These are phyloP conservation scores for Colletotrichum sp. DNA, from an alignment of 2,329 filamentous ascomycete species.

Conservation along the genomic window DNA sequence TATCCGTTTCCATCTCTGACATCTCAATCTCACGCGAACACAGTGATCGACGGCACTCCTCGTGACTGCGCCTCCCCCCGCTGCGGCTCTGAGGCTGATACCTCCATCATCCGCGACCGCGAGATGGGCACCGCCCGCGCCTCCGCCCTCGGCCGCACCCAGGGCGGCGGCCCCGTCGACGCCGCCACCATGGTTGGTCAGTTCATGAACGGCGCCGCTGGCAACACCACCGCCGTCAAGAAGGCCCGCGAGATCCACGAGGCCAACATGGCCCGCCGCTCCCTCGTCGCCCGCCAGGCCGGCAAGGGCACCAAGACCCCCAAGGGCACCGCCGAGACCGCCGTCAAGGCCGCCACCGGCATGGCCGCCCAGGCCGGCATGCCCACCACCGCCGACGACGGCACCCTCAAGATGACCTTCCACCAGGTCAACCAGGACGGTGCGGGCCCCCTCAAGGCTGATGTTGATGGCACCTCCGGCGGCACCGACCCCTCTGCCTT, in stretches of 20 bases:
- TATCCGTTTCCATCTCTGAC: background rate
- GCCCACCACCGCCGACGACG: constrained; percentile 70
- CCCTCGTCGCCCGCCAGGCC: constrained; percentile 12
- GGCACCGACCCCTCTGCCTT: constrained; percentile 66
- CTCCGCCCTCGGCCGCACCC: constrained; percentile 68
- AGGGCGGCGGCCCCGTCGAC: constrained; percentile 63
- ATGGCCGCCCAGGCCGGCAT: constrained; percentile 71
- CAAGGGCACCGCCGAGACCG: constrained; percentile 47
- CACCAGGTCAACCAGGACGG: constrained; percentile 76
- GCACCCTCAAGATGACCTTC: constrained; percentile 66
- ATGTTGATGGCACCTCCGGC: constrained; percentile 66
- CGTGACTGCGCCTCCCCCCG: constrained; percentile 66
- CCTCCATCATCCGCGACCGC: constrained; percentile 67
- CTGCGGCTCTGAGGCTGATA: constrained; percentile 71
- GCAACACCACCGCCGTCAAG: constrained; percentile 42
- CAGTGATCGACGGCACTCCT: constrained; percentile 69
- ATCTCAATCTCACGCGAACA: background rate
- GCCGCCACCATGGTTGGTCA: constrained; percentile 58
- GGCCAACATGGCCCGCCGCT: constrained; percentile 39
- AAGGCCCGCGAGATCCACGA: constrained; percentile 44
- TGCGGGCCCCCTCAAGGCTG: constrained; percentile 65
- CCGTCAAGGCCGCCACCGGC: constrained; percentile 59
- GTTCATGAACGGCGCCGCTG: constrained; percentile 58
- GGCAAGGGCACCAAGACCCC: constrained; percentile 21
- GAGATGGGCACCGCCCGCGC: constrained; percentile 58